Evolutionary conservation across 2,329 filamentous ascomycete genomes (phyloP).

Genomic region (Beauveria brongniartii): DNA sequence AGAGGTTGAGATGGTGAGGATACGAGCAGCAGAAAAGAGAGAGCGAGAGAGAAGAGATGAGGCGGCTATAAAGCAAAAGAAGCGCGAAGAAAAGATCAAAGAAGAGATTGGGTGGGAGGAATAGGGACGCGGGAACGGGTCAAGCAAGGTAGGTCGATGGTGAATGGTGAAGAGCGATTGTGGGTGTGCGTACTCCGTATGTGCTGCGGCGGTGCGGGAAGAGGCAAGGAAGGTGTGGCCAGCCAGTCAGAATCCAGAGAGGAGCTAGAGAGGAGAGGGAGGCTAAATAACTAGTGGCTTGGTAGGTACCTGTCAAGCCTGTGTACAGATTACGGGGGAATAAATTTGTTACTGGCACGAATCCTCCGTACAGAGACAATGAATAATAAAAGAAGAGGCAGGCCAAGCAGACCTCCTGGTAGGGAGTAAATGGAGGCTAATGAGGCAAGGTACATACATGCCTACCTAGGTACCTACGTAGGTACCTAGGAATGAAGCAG

Average conservation of each 20-base stretch:
- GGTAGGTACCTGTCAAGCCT: neutral
- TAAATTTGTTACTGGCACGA: no score
- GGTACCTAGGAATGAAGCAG: neutral
- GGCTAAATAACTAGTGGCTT: neutral
- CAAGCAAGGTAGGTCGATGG: neutral
- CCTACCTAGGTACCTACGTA: neutral
- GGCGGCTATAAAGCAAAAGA: constrained; percentile 1
- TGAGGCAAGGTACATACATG: neutral
- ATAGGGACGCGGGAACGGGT: neutral
- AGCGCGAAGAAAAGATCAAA: neutral
- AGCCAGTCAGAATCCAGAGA: neutral
- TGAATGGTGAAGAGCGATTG: neutral
- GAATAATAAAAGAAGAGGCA: no score
- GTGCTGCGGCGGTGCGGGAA: neutral
- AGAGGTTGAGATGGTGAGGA: neutral
- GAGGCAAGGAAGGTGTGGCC: neutral
- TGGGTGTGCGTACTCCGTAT: neutral
- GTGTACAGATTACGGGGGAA: no score
- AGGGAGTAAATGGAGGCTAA: neutral
- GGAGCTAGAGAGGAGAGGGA: neutral
- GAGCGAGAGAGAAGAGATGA: neutral
- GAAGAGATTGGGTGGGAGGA: neutral
- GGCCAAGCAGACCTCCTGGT: no score
- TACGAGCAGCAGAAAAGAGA: neutral
- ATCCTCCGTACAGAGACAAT: no score